phyloP scores from a whole-genome alignment of 169 alveolate species.

The Plasmodium vivax region DNA sequence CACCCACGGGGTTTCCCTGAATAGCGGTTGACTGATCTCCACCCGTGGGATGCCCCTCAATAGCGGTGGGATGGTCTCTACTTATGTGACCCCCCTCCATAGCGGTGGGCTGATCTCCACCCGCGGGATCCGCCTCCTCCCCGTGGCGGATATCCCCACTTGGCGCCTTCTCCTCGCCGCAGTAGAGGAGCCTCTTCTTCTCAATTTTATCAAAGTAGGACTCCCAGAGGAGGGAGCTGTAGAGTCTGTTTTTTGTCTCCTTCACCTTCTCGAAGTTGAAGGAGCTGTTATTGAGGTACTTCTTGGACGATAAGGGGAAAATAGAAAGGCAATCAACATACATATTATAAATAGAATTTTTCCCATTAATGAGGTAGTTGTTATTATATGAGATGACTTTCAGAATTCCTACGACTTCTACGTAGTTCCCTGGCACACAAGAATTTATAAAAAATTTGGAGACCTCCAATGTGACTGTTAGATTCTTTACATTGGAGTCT shows the following conservation, averaged over 20 bases:
- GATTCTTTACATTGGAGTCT: slow-evolving; percentile 20
- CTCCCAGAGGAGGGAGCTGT: slow-evolving; percentile 43
- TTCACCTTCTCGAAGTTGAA: slow-evolving; percentile 42
- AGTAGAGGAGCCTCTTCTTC: background rate
- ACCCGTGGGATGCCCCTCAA: no score
- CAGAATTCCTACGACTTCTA: slow-evolving; percentile 56
- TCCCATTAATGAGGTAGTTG: slow-evolving; percentile 51
- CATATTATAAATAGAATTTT: slow-evolving; percentile 62
- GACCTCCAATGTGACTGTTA: slow-evolving; percentile 45
- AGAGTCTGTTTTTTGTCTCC: slow-evolving; percentile 28
- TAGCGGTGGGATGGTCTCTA: background rate
- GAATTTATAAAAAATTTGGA: slow-evolving; percentile 63
- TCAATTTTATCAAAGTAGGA: slow-evolving; percentile 39
- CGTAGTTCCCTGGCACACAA: slow-evolving; percentile 51
- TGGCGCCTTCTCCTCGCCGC: background rate
- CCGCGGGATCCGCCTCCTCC: background rate
- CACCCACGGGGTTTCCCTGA: background rate
- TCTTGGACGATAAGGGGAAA: slow-evolving; percentile 56
- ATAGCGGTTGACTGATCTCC: background rate
- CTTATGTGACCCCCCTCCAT: background rate
- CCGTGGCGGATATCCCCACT: background rate
- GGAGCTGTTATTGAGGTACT: slow-evolving; percentile 37
- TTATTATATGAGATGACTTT: slow-evolving; percentile 47
- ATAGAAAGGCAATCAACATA: slow-evolving; percentile 62
- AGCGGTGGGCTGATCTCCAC: no score